A percentile compares a stretch with the other conserved stretches of the same genome.
Evolutionary conservation across 179 eudicot species (phyloP).

Genomic region (Silene vulgaris): DNA sequence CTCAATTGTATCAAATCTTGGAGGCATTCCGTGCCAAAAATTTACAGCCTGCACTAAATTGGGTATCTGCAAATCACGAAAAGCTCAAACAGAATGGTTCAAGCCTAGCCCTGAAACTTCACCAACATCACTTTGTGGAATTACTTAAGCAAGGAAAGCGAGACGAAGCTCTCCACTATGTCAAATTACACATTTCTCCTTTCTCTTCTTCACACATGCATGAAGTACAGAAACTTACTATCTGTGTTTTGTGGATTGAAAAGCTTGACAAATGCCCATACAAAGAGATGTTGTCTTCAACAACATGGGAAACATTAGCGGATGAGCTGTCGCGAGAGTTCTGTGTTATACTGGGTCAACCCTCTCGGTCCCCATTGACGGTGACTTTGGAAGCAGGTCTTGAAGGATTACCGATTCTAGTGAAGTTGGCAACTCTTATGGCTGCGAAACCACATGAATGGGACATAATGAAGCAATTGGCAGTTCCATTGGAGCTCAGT

Average conservation of each 20-base stretch:
- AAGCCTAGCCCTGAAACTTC: conserved; percentile 49
- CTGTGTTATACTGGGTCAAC: conserved; percentile 48
- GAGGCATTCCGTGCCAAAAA: conserved; percentile 43
- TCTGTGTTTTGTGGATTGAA: conserved; percentile 54
- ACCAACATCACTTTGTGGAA: conserved; percentile 48
- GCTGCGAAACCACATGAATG: conserved; percentile 50
- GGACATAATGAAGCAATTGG: conserved; percentile 61
- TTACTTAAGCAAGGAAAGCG: conserved; percentile 41
- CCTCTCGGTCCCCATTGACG: conserved; percentile 49
- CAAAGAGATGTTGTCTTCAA: conserved; percentile 29
- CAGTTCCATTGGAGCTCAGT: conserved; percentile 57
- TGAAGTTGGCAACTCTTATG: conserved; percentile 57
- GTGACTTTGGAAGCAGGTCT: conserved; percentile 50
- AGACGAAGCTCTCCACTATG: conserved; percentile 52
- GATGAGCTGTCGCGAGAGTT: conserved; percentile 44
- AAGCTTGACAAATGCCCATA: conserved; percentile 54
- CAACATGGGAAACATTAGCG: conserved; percentile 42
- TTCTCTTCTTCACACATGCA: conserved; percentile 36
- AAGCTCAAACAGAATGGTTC: conserved; percentile 48
- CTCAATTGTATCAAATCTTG: conserved; percentile 50
- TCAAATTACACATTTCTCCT: conserved; percentile 39
- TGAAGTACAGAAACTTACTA: conserved; percentile 50
- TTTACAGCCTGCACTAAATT: conserved; percentile 51
- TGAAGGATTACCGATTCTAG: conserved; percentile 52
- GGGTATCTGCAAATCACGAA: conserved; percentile 47